Evolutionary conservation across 345 rosid genomes (phyloP).

Genomic region (Populus davidiana): DNA sequence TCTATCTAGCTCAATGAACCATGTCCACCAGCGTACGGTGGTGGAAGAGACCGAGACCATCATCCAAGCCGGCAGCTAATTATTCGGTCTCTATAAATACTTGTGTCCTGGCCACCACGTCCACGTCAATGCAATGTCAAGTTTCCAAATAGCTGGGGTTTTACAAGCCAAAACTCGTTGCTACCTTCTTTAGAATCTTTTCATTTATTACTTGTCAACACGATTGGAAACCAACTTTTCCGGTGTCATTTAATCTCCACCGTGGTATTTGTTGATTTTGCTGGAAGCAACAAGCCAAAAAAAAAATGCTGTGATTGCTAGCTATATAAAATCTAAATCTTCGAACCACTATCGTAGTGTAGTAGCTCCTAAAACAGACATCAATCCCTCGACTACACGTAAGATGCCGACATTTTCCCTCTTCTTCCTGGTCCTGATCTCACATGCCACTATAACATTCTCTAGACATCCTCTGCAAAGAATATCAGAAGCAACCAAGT

Average conservation of each 20-base stretch:
- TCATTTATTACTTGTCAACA: background rate
- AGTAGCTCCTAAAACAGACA: background rate
- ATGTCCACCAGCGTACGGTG: background rate
- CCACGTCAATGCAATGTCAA: background rate
- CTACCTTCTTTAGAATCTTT: too few relatives aligned
- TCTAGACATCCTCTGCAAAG: conserved; percentile 2
- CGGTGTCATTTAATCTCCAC: conserved; percentile 16
- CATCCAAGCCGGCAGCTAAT: background rate
- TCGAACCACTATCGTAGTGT: background rate
- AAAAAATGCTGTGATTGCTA: background rate
- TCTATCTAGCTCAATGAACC: background rate
- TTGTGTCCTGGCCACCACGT: background rate
- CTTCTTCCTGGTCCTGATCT: conserved; percentile 16
- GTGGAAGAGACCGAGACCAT: background rate
- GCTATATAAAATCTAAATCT: background rate
- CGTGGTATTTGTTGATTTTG: background rate
- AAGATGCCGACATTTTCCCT: conserved; percentile 26
- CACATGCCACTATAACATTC: conserved; percentile 10
- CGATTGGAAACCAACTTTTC: conserved; percentile 11
- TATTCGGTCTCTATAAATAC: conserved; percentile 3
- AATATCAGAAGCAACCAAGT: conserved; percentile 15
- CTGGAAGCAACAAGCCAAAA: background rate
- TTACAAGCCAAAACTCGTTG: too few relatives aligned
- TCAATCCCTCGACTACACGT: background rate
- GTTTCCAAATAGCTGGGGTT: background rate